Conservation (phyloP, 306 rosid genomes). For the Medicago ruthenica region DNA sequence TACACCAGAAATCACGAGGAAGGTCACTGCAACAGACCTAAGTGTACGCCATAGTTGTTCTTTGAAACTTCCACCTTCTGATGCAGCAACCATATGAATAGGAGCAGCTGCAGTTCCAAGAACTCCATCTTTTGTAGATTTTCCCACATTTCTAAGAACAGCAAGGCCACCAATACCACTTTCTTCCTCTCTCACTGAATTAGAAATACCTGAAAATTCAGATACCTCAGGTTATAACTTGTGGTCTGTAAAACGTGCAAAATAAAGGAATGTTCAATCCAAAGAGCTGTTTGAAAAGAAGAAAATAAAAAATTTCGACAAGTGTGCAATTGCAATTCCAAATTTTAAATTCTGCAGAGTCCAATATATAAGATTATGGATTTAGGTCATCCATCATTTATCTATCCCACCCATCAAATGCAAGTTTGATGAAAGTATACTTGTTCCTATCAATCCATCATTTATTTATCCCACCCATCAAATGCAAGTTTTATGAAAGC, state of each 20-base stretch:
- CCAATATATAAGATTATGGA: constrained; percentile 13
- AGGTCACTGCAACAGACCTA: constrained; percentile 63
- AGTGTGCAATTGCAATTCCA: constrained; percentile 3
- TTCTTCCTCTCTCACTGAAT: constrained; percentile 60
- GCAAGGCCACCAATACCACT: constrained; percentile 58
- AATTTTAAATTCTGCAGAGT: constrained; percentile 13
- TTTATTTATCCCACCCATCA: constrained; percentile 13
- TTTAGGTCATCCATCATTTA: constrained; percentile 7
- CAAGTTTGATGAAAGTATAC: constrained; percentile 16
- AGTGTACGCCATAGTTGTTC: constrained; percentile 81
- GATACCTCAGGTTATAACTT: constrained; percentile 31
- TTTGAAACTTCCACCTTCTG: constrained; percentile 71
- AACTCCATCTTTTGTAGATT: constrained; percentile 62
- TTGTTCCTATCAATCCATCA: constrained; percentile 23
- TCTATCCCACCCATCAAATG: constrained; percentile 5
- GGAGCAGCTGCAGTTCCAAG: constrained; percentile 85
- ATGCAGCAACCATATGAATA: constrained; percentile 68
- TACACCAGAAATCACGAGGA: constrained; percentile 74
- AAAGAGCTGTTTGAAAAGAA: constrained; percentile 21
- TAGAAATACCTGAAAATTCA: constrained; percentile 66
- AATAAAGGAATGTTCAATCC: constrained; percentile 18
- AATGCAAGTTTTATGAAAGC: constrained; percentile 14
- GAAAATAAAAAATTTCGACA: constrained; percentile 19
- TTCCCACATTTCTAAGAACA: constrained; percentile 65
- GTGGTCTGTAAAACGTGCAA: constrained; percentile 16